A percentile compares a stretch with the other conserved stretches of the same genome.
These are phyloP conservation scores for Fusarium sp. DNA, from an alignment of 2,329 filamentous ascomycete species.

Conservation along the genomic window DNA sequence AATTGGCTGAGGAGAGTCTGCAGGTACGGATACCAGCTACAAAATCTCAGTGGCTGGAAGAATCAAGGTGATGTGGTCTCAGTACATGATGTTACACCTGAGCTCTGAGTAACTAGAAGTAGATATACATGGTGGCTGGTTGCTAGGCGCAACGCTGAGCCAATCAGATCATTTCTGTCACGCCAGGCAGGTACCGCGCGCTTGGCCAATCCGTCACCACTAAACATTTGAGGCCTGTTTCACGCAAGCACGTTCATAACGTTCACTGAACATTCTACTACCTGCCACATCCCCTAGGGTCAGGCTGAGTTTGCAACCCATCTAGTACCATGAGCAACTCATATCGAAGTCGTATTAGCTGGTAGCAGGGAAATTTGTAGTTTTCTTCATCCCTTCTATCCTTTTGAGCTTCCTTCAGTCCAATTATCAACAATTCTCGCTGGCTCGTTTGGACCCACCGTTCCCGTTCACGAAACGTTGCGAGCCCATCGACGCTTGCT, in stretches of 20 bases:
- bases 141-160: slow-evolving; percentile 41
- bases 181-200: slow-evolving; percentile 40
- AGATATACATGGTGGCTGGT: slow-evolving; percentile 36
- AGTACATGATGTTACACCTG: slow-evolving; percentile 8
- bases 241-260: slow-evolving; percentile 24
- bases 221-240: slow-evolving; percentile 40
- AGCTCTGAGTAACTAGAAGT: neutral
- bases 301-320: slow-evolving; percentile 30
- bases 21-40: slow-evolving; percentile 1
- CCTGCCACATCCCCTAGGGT: slow-evolving; percentile 28
- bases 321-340: slow-evolving; percentile 41
- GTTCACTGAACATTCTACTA: slow-evolving; percentile 20
- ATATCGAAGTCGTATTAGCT: slow-evolving; percentile 37
- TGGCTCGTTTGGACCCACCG: slow-evolving; percentile 41
- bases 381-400: slow-evolving; percentile 29
- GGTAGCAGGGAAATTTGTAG: slow-evolving; percentile 39
- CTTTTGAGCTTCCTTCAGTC: slow-evolving; percentile 20
- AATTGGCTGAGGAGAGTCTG: neutral
- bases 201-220: slow-evolving; percentile 42
- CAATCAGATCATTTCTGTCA: slow-evolving; percentile 6
- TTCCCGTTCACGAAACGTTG: slow-evolving; percentile 44
- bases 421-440: slow-evolving; percentile 21
- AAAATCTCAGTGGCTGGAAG: slow-evolving; percentile 30
- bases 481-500: slow-evolving; percentile 30
- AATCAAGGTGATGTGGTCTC: neutral